Base-by-base conservation (phyloP, 2,329 filamentous ascomycete genomes). In the Colletotrichum tropicale region DNA sequence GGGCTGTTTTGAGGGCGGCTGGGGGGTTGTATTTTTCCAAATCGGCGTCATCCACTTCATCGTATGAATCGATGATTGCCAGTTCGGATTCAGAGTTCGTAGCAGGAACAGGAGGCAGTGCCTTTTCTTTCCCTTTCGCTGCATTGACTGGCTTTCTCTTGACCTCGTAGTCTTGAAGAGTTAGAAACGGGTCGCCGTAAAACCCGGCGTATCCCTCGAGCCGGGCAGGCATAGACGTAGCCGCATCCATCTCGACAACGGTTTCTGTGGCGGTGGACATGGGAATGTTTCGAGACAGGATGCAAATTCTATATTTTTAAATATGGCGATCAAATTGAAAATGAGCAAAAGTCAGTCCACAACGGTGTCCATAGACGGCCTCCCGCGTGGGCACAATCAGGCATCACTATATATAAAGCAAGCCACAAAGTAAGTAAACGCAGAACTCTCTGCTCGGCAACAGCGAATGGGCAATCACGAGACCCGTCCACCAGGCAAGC, bases 11-110 rank as follows among this genome's bases (percentile, higher is more conserved):
- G 8, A 91, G 80, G 1, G 84, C 85, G 13, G 80, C 78, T 0
- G 90, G 90, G 6, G 88, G 88, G 4, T 86, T 83, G 76, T 88
- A 89, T 66, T 84, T 81, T 48, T 82, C 85, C 87, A 89, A 90
- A 78, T 89, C 85, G 38, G 85, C 81, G 4, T 81, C 71, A 6
- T 21, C 24, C 60, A 81, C 75, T 18, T 83, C 80, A 28, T 81
- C 77, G 3, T 80, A 74, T 56, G 81, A 74, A 18, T 83, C 80
- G 32, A 80, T 77, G 4, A 80, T 75, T 30, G 76, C 32, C 36
- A 80, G 55, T n/a, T 78, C 80, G n/a, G 79, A 7, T 6, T 55
- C 24, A n/a, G 21, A 26, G 79, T 21, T 56, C 72, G 6, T 74
- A 78, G n/a, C 2, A 38, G 61, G 32, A 26, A 26, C 6, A 64